Conservation (phyloP, 768 basidiomycete species). For the Ramaria rubella region DNA sequence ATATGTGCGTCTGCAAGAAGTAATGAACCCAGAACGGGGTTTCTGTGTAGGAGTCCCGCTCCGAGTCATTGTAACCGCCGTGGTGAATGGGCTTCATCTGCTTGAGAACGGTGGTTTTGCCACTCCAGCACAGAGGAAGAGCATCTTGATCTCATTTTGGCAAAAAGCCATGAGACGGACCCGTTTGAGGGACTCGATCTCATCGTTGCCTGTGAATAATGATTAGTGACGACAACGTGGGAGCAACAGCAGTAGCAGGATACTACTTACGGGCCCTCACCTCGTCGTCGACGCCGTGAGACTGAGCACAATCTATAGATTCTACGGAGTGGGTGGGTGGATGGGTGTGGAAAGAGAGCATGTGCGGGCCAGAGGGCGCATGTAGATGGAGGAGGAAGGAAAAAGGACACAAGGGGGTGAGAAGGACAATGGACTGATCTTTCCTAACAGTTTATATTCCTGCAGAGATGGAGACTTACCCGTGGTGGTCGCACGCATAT, state of each 20-base stretch:
- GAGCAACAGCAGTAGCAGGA: not conserved
- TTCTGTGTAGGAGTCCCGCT: conserved; percentile 92
- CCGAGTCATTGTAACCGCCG: conserved; percentile 80
- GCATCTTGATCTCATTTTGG: conserved; percentile 95
- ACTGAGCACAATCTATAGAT: conserved; percentile 66
- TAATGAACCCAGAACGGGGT: conserved; percentile 70
- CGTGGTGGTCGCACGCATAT: not conserved
- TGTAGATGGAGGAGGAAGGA: too few species aligned
- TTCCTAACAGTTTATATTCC: too few species aligned
- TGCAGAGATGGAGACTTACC: not conserved
- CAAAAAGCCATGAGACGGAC: conserved; percentile 84
- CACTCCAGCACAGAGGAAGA: conserved; percentile 91
- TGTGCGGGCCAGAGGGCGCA: too few species aligned
- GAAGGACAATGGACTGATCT: too few species aligned
- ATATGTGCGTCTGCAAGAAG: not conserved
- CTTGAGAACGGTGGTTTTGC: conserved; percentile 93
- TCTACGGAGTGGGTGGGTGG: conserved; percentile 5
- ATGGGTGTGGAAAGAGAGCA: not conserved
- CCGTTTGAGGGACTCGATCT: conserved; percentile 87
- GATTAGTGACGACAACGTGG: not conserved
- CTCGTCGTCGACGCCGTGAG: conserved; percentile 62
- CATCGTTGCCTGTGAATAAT: conserved; percentile 67
- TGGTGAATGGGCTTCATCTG: conserved; percentile 98
- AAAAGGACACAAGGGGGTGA: too few species aligned
- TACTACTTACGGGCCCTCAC: conserved; percentile 69